These are phyloP conservation scores for Avena insularis DNA, from an alignment of 176 grass and related monocot species.

Conservation along the genomic window DNA sequence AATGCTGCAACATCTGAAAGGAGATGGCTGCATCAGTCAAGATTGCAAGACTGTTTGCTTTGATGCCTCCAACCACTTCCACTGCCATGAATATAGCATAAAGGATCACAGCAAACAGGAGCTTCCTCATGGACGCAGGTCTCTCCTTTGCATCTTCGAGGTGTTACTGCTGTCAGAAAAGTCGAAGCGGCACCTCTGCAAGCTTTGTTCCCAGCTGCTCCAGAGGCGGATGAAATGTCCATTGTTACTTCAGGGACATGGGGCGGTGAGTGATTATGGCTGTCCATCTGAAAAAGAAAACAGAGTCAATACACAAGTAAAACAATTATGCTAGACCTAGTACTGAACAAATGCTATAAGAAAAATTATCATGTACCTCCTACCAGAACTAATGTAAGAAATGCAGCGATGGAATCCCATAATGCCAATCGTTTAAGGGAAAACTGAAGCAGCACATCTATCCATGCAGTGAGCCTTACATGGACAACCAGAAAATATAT, in stretches of 20 bases:
- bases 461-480: background rate
- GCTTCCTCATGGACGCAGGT: slow-evolving; percentile 81
- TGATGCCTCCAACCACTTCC: slow-evolving; percentile 92
- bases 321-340: background rate
- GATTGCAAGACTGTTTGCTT: slow-evolving; percentile 98
- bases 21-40: slow-evolving; percentile 45
- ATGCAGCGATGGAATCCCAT: slow-evolving; percentile 1
- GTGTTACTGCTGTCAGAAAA: slow-evolving; percentile 61
- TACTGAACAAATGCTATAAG: background rate
- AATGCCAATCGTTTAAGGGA: background rate
- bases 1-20: too few relatives aligned
- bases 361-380: background rate
- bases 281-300: slow-evolving; percentile 79
- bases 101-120: slow-evolving; percentile 75
- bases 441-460: background rate
- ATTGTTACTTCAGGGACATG: slow-evolving; percentile 76
- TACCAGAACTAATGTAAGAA: slow-evolving; percentile 12
- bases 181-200: slow-evolving; percentile 72
- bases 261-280: slow-evolving; percentile 30
- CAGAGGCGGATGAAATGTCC: slow-evolving; percentile 59
- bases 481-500: background rate
- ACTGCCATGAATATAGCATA: slow-evolving; percentile 91
- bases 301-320: slow-evolving; percentile 32
- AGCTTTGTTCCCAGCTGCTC: slow-evolving; percentile 60
- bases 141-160: slow-evolving; percentile 79